Percentiles rank a stretch among this genome's conserved stretches.
phyloP scores from a whole-genome alignment of 2,329 filamentous ascomycete species.

The Calonectria pauciramosa region DNA sequence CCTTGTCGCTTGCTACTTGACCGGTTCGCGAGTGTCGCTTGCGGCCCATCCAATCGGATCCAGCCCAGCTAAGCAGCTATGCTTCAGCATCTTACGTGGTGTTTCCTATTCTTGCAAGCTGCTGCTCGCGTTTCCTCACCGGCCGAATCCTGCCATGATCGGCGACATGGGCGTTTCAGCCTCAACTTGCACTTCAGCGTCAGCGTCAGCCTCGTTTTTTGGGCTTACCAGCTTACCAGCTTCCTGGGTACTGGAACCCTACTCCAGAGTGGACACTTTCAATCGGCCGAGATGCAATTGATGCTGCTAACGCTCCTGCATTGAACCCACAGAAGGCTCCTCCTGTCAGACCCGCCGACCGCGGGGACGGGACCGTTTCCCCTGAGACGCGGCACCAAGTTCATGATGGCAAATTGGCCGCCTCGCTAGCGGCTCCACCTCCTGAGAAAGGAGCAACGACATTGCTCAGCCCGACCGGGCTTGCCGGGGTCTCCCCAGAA shows the following conservation, averaged over 20 bases:
- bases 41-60: background rate
- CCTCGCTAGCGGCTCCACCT: background rate
- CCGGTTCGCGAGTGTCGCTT: background rate
- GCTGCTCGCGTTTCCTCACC: background rate
- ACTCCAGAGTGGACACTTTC: background rate
- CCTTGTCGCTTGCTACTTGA: background rate
- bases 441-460: background rate
- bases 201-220: background rate
- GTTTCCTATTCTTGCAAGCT: background rate
- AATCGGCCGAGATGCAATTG: background rate
- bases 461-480: background rate
- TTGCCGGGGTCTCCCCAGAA: conserved; percentile 6
- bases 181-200: background rate
- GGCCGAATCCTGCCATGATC: background rate
- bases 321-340: background rate
- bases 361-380: background rate
- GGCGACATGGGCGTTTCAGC: background rate
- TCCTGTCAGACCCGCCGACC: background rate
- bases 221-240: background rate
- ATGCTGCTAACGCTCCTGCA: background rate
- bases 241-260: background rate
- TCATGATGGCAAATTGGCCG: background rate
- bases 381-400: background rate
- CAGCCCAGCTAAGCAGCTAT: background rate
- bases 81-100: background rate